These are phyloP conservation scores for Leccinum proliferum DNA, from an alignment of 1,284 basidiomycete species.

Conservation along the genomic window DNA sequence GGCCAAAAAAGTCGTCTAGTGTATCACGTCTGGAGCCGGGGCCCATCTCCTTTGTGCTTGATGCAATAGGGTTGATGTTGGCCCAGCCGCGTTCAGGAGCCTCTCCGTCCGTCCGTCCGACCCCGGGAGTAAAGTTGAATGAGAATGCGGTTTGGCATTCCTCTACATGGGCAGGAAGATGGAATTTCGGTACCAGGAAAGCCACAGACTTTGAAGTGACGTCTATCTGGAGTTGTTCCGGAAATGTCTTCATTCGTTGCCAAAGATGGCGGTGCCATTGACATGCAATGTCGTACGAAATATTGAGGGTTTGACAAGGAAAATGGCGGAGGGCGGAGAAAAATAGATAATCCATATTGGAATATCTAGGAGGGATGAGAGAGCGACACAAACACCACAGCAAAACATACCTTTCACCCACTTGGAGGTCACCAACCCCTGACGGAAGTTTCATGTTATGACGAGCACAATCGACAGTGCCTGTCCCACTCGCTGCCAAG, in stretches of 20 bases:
- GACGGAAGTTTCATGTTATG: background rate
- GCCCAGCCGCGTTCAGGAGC: no score
- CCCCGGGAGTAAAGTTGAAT: no score
- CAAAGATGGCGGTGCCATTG: background rate
- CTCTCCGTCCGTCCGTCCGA: no score
- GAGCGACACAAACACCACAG: background rate
- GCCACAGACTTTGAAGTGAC: background rate
- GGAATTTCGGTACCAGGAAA: background rate
- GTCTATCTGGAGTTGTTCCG: background rate
- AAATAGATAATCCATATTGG: background rate
- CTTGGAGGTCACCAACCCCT: background rate
- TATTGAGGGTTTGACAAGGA: background rate
- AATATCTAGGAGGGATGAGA: background rate
- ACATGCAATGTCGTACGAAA: background rate
- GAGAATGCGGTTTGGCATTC: no score
- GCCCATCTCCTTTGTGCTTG: no score
- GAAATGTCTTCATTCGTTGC: background rate
- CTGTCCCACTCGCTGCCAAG: background rate
- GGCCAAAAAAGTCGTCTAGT: no score
- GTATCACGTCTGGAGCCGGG: no score
- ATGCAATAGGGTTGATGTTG: no score
- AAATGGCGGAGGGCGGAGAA: background rate
- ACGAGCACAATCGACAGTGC: background rate
- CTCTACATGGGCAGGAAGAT: no score
- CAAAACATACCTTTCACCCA: background rate